Evolutionary conservation across 108 stramenopile genomes (phyloP), one percentile per base, ranked within the genome.

Genomic region (Cyclotella cryptica): DNA sequence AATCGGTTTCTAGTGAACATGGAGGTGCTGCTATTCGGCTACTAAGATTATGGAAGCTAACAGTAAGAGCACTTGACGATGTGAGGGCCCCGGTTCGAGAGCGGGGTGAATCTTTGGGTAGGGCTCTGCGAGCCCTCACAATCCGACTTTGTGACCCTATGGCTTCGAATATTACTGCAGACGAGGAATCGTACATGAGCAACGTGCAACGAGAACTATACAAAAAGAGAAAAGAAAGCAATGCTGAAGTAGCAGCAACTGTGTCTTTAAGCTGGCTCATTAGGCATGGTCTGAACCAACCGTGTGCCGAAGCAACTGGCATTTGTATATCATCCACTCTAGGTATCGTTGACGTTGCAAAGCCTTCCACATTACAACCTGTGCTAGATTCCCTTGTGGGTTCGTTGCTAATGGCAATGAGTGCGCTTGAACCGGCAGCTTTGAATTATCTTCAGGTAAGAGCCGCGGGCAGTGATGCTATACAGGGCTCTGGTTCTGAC

Each of bases 381-480:
- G 85, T 93, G n/a, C 59, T 96, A n/a, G 85, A 92, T 21, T 89
- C 90, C 12, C 69, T 96, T 29, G 78, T 93, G 4, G 78, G 87
- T n/a, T 77, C 90, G 21, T 75, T 96, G 15, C 70, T 93, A 21
- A 82, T 91, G 83, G 84, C 95, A 11, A 91, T 96, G 89, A 87
- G 86, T 19, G 84, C 86, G 45, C 65, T 96, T 9, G 95, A 96
- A 68, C 95, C 95, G 11, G 86, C 90, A n/a, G 95, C 91, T 1
- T 72, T 96, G 45, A 92, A 90, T 64, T 96, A 93, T 62, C 81
- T 96, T 21, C 91, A 92, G 51, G 88, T 90, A 2, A 68, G 93
- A 41, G 85, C 90, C 29, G 89, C 88, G 66, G 88, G 90, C 13
- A 73, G 77, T 68, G 81, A 78, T 45, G 28, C 44, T 26, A 70